Evolutionary conservation across 2,329 filamentous ascomycete genomes (phyloP).

Genomic region (Dendryphion nanum): DNA sequence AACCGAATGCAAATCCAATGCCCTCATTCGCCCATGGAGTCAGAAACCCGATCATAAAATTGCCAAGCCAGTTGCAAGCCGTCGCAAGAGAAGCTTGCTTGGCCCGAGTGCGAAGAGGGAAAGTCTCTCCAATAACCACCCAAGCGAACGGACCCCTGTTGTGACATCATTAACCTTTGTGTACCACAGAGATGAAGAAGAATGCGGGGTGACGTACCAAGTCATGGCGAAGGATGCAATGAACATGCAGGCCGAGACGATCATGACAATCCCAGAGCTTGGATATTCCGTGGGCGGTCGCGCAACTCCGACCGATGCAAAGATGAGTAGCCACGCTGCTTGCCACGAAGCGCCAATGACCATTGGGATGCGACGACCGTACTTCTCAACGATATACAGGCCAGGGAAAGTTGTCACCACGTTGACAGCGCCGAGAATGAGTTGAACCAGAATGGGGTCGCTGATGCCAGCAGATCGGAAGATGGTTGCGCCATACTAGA

Average conservation of each 20-base stretch:
- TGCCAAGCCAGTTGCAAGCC: slow-evolving; percentile 34
- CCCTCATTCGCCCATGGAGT: slow-evolving; percentile 34
- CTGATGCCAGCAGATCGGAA: slow-evolving; percentile 65
- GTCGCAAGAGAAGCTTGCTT: slow-evolving; percentile 35
- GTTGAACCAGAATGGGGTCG: slow-evolving; percentile 55
- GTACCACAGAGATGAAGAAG: neutral
- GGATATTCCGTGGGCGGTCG: slow-evolving; percentile 30
- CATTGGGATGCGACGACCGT: slow-evolving; percentile 65
- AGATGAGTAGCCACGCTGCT: slow-evolving; percentile 63
- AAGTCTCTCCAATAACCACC: slow-evolving; percentile 43
- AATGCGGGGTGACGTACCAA: slow-evolving; percentile 39
- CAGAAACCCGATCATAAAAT: slow-evolving; percentile 40
- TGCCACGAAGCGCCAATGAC: slow-evolving; percentile 68
- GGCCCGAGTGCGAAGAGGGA: slow-evolving; percentile 32
- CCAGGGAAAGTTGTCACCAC: slow-evolving; percentile 49
- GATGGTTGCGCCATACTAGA: slow-evolving; percentile 63
- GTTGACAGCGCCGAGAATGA: slow-evolving; percentile 50
- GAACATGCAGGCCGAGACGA: slow-evolving; percentile 71
- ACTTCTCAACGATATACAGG: slow-evolving; percentile 48
- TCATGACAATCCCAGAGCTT: slow-evolving; percentile 64
- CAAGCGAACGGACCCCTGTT: slow-evolving; percentile 56
- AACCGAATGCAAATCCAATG: slow-evolving; percentile 34
- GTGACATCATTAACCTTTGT: too few species aligned
- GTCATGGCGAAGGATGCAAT: slow-evolving; percentile 70
- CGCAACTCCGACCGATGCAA: slow-evolving; percentile 46